Evolutionary conservation across 139 green algal species (phyloP), one percentile per base, ranked within the genome.

Genomic region (Mesostigma viride): DNA sequence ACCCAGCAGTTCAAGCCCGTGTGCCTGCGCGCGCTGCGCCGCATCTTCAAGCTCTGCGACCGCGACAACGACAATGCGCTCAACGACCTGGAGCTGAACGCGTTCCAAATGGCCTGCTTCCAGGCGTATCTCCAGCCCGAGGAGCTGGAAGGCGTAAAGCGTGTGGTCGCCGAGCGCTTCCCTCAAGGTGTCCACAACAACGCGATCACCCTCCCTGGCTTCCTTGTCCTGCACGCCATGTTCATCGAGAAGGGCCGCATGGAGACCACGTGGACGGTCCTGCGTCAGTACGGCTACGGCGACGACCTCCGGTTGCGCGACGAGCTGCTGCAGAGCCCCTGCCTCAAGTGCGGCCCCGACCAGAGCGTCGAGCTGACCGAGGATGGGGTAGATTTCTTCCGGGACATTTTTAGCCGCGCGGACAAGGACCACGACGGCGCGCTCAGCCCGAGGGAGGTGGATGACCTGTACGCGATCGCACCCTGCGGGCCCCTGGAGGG

Each of bases 201-300:
- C 31, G 90, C 89, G 31, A 70, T 96, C 30, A 94, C 86, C 2
- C 76, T 95, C 57, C 65, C 79, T n/a, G 90, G 90, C 32, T 96
- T 96, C 76, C 73, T 96, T 14, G 95, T 94, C 77, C 81, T 96
- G 58, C 86, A 96, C 68, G 85, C 89, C 31, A 79, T 96, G 20
- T 96, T 96, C 82, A 95, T 96, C 30, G 90, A 96, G 74, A 71
- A 84, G 0, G 90, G 89, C 3, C 78, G 90, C 33, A 79, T 94
- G 57, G 90, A 96, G 65, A 94, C 90, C 0, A 89, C 85, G 3
- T 96, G 90, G 90, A 79, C 86, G 58, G 87, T 32, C 31, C 72
- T 78, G 32, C 48, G 72, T 22, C 26, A 40, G 26, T 78, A 71
- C 30, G 65, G 65, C 2, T 78, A 78, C 33, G 20, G 3, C 22